phyloP scores from a whole-genome alignment of 1,284 basidiomycete genomes.

The Cystobasidium sp. region DNA sequence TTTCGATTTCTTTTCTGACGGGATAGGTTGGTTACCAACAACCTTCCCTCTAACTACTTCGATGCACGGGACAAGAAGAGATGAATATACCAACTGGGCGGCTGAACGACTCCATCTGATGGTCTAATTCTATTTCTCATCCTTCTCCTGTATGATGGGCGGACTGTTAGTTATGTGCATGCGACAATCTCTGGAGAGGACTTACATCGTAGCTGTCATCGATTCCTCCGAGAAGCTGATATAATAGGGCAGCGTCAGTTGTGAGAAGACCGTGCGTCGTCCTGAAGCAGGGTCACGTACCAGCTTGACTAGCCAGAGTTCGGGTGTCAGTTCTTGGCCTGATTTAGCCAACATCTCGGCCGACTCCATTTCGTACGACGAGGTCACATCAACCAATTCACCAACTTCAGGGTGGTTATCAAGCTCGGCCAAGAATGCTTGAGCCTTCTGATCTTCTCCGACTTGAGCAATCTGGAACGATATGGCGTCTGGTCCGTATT shows the following conservation, averaged over 20 bases:
- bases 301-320: conserved; percentile 48
- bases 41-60: no score
- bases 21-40: no score
- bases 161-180: not conserved
- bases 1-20: no score
- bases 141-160: conserved; percentile 4
- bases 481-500: conserved; percentile 60
- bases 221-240: conserved; percentile 36
- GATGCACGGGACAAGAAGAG: no score
- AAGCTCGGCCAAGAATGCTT: conserved; percentile 59
- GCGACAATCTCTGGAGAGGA: not conserved
- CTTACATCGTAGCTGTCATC: conserved; percentile 32
- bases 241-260: not conserved
- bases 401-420: conserved; percentile 59
- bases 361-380: conserved; percentile 44
- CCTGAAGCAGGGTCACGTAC: conserved; percentile 32
- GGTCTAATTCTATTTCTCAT: conserved; percentile 1
- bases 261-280: not conserved
- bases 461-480: conserved; percentile 57
- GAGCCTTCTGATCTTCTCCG: conserved; percentile 54
- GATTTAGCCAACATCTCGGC: conserved; percentile 45
- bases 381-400: conserved; percentile 34
- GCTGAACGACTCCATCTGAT: not conserved
- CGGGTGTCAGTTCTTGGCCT: conserved; percentile 44
- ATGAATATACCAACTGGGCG: not conserved